phyloP scores from a whole-genome alignment of 306 rosid genomes.

The Malus orientalis region DNA sequence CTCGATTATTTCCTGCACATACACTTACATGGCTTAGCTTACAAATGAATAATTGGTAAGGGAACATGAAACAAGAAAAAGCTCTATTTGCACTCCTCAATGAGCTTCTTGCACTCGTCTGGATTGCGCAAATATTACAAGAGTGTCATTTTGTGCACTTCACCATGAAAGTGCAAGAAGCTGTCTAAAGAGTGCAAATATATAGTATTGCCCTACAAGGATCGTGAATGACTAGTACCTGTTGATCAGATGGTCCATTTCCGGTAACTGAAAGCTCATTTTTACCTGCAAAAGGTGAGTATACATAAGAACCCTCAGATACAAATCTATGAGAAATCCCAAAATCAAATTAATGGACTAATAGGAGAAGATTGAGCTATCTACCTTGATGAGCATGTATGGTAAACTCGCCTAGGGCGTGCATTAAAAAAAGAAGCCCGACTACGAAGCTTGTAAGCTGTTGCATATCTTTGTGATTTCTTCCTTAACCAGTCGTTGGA shows the following conservation, averaged over 20 bases:
- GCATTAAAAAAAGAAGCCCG: conserved; percentile 35
- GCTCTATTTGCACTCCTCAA: not conserved
- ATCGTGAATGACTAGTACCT: conserved; percentile 9
- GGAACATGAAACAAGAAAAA: not conserved
- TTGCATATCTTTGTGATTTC: conserved; percentile 18
- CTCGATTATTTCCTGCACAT: not conserved
- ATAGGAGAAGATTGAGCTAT: not conserved
- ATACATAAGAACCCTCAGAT: not conserved
- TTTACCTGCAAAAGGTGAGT: not conserved
- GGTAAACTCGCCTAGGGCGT: conserved; percentile 28
- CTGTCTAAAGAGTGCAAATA: not conserved
- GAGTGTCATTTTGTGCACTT: not conserved
- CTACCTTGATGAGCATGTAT: conserved; percentile 28
- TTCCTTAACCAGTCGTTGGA: not conserved
- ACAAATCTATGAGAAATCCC: not conserved
- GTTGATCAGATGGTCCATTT: conserved; percentile 10
- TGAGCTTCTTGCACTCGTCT: not conserved
- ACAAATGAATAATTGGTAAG: not conserved
- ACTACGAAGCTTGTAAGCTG: conserved; percentile 21
- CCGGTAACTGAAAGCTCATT: not conserved
- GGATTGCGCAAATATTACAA: too few species aligned
- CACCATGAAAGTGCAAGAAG: not conserved
- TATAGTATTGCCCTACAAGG: not conserved
- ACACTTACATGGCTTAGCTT: not conserved
- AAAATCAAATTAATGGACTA: not conserved